phyloP scores from a whole-genome alignment of 2,329 filamentous ascomycete species.

The Talaromyces atroroseus region DNA sequence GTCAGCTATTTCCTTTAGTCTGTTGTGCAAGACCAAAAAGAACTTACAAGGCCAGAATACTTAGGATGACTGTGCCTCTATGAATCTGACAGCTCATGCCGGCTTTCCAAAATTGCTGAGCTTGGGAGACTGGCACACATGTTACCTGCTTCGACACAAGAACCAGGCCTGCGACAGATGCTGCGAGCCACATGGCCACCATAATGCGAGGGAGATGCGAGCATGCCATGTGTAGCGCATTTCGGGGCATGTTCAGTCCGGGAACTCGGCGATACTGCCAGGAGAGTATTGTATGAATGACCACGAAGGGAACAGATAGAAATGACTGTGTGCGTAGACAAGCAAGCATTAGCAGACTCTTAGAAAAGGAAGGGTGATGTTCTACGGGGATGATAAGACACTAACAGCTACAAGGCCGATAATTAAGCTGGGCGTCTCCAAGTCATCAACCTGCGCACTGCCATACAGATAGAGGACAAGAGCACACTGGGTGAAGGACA shows the following conservation, averaged over 20 bases:
- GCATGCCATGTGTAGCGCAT: slow-evolving; percentile 27
- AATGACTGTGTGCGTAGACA: too few relatives aligned
- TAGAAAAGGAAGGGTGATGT: neutral
- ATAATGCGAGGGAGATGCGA: slow-evolving; percentile 33
- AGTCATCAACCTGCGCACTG: slow-evolving; percentile 30
- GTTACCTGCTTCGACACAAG: slow-evolving; percentile 31
- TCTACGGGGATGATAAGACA: neutral
- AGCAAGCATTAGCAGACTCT: slow-evolving; percentile 2
- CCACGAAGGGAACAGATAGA: slow-evolving; percentile 31
- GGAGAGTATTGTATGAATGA: slow-evolving; percentile 34
- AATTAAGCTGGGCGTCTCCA: slow-evolving; percentile 33
- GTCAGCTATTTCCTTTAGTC: slow-evolving; percentile 1
- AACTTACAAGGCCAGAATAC: slow-evolving; percentile 33
- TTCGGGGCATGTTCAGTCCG: slow-evolving; percentile 27
- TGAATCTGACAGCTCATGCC: slow-evolving; percentile 35
- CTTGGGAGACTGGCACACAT: slow-evolving; percentile 25
- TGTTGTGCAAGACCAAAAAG: fast-evolving
- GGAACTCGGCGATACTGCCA: slow-evolving; percentile 33
- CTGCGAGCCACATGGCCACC: slow-evolving; percentile 33
- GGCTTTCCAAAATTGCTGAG: slow-evolving; percentile 28
- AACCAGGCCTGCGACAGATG: slow-evolving; percentile 33
- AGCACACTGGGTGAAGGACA: slow-evolving; percentile 31
- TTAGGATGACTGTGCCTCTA: slow-evolving; percentile 28
- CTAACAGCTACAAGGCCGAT: slow-evolving; percentile 33
- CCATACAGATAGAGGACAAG: slow-evolving; percentile 32